Percentiles rank a stretch among this genome's conserved stretches.
These are phyloP conservation scores for Glebionis coronaria DNA, from an alignment of 129 eudicot genomes.

Conservation along the genomic window DNA sequence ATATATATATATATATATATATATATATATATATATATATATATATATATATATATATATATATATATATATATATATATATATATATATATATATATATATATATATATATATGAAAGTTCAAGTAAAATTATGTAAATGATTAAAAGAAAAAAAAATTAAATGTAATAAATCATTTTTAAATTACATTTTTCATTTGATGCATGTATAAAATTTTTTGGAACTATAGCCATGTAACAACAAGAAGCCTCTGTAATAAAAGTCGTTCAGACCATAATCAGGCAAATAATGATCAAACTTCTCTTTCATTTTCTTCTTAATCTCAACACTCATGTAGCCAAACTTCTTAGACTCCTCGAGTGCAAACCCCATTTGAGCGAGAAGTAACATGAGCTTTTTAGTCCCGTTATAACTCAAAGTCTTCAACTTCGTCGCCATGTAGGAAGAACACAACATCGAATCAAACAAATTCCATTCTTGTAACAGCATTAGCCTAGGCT, in stretches of 20 bases:
- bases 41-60: too few species aligned
- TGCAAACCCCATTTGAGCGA: conserved; percentile 97
- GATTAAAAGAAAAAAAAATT: too few species aligned
- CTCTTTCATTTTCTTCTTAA: conserved; percentile 79
- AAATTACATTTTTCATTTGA: too few species aligned
- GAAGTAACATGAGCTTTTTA: conserved; percentile 83
- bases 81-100: too few species aligned
- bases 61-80: too few species aligned
- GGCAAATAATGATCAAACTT: conserved; percentile 87
- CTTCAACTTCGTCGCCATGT: conserved; percentile 89
- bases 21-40: too few species aligned
- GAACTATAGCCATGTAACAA: conserved; percentile 80
- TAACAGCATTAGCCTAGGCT: conserved; percentile 84
- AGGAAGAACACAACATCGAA: conserved; percentile 92
- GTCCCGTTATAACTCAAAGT: conserved; percentile 94
- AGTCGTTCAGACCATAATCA: conserved; percentile 88
- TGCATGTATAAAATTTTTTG: too few species aligned
- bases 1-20: too few species aligned
- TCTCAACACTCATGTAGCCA: conserved; percentile 78
- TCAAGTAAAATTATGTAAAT: too few species aligned
- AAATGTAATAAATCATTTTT: too few species aligned
- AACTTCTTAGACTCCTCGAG: conserved; percentile 83
- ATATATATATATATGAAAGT: too few species aligned
- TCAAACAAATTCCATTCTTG: conserved; percentile 97
- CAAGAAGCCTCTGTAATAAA: conserved; percentile 88